phyloP scores from a whole-genome alignment of 2,329 filamentous ascomycete genomes.

The Ophiostoma novo-ulmi region DNA sequence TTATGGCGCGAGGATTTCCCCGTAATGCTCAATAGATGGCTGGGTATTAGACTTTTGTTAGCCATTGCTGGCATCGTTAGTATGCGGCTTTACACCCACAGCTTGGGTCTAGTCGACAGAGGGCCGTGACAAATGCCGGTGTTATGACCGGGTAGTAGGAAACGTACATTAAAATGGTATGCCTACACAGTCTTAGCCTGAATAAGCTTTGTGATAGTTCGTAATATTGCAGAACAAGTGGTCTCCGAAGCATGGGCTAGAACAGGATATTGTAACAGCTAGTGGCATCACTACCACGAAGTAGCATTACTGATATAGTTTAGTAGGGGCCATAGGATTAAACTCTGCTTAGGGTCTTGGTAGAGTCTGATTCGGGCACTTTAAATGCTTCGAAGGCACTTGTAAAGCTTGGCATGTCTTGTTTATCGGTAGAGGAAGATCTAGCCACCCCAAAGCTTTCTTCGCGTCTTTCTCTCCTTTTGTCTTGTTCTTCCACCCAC shows the following conservation, averaged over 20 bases:
- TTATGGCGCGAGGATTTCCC: not conserved
- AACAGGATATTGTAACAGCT: not conserved
- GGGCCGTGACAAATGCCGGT: slow-evolving; percentile 1
- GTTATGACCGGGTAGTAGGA: not conserved
- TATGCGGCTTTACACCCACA: not conserved
- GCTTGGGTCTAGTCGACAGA: not conserved
- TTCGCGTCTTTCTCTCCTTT: not conserved
- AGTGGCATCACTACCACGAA: not conserved
- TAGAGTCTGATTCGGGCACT: slow-evolving; percentile 1
- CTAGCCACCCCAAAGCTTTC: not conserved
- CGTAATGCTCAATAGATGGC: not conserved
- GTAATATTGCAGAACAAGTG: not conserved
- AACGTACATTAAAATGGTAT: not conserved
- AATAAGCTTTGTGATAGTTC: not conserved
- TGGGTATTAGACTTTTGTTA: not conserved
- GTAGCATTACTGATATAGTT: not conserved
- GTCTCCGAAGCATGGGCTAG: not conserved
- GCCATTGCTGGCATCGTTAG: not conserved
- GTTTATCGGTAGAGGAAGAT: not conserved
- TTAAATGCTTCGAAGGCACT: not conserved
- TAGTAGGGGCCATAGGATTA: not conserved
- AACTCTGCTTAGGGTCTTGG: not conserved
- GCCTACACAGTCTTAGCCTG: not conserved
- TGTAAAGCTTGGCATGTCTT: slow-evolving; percentile 7
- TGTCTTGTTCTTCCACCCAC: too few relatives aligned